These are phyloP conservation scores for Neurospora sublineolata DNA, from an alignment of 495 filamentous ascomycete species.

Conservation along the genomic window DNA sequence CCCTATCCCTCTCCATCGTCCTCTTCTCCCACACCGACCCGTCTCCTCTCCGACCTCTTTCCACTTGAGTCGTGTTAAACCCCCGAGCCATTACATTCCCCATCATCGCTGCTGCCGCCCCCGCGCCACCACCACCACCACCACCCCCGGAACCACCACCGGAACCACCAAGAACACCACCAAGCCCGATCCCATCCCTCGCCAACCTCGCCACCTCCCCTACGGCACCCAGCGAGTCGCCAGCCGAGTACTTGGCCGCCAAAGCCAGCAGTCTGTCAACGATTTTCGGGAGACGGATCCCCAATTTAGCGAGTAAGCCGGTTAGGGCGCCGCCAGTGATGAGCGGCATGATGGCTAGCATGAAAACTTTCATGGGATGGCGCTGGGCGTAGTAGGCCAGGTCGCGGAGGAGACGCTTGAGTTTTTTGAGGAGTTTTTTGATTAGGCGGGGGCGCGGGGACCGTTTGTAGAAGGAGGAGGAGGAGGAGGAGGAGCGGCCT, in stretches of 20 bases:
- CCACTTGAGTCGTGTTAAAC: not conserved
- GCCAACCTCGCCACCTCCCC: constrained; percentile 38
- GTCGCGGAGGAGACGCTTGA: constrained; percentile 63
- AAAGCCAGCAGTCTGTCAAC: constrained; percentile 46
- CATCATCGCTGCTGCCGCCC: constrained; percentile 14
- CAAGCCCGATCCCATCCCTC: constrained; percentile 14
- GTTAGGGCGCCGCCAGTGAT: constrained; percentile 69
- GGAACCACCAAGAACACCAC: constrained; percentile 1
- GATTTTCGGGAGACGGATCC: constrained; percentile 54
- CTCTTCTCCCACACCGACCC: constrained; percentile 22
- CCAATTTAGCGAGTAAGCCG: constrained; percentile 60
- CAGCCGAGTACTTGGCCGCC: constrained; percentile 39
- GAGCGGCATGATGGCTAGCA: constrained; percentile 75
- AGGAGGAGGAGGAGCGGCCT: constrained; percentile 14
- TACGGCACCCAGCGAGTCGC: constrained; percentile 41
- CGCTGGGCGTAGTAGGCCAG: constrained; percentile 63
- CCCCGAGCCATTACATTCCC: constrained; percentile 20
- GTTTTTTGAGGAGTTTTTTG: constrained; percentile 51
- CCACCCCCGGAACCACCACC: not conserved
- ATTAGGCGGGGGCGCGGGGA: constrained; percentile 68
- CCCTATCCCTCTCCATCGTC: constrained; percentile 22
- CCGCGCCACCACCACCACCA: not conserved
- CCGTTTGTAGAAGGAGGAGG: constrained; percentile 58
- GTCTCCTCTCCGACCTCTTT: not conserved
- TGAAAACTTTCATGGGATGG: constrained; percentile 73